Evolutionary conservation across 2,329 filamentous ascomycete genomes (phyloP).

Genomic region (Xylaria sp.): DNA sequence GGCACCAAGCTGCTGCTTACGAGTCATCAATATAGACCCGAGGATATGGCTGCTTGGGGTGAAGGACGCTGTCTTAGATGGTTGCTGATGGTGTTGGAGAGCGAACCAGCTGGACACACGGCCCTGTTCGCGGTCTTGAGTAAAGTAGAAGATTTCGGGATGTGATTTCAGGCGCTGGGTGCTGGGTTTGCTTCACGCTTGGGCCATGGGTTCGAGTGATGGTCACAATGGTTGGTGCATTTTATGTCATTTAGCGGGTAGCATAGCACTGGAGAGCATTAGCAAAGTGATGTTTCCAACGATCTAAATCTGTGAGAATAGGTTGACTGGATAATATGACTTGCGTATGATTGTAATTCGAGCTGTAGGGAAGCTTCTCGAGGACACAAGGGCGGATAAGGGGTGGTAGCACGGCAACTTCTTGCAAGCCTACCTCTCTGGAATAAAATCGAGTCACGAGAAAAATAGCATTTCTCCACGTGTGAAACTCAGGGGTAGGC

Average conservation of each 20-base stretch:
- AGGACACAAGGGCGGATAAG: background rate
- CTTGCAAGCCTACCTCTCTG: background rate
- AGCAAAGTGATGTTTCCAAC: background rate
- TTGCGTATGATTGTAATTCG: too few relatives aligned
- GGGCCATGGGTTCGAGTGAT: background rate
- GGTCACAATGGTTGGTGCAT: background rate
- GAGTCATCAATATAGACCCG: too few relatives aligned
- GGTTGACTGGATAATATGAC: background rate
- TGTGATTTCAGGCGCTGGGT: background rate
- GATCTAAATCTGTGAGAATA: background rate
- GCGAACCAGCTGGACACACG: constrained; percentile 16
- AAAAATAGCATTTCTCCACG: background rate
- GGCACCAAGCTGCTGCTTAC: constrained; percentile 50
- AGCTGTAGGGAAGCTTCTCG: background rate
- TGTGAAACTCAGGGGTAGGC: too few relatives aligned
- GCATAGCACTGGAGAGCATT: background rate
- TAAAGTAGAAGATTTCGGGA: background rate
- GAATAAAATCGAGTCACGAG: background rate
- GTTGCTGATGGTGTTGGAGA: constrained; percentile 17
- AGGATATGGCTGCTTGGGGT: too few relatives aligned
- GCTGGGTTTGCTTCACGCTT: background rate
- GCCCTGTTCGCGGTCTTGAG: background rate
- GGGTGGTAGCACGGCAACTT: background rate
- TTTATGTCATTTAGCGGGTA: background rate
- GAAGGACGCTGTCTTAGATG: too few relatives aligned